Base-by-base conservation (phyloP, 768 basidiomycete genomes). In the Galerina marginata region DNA sequence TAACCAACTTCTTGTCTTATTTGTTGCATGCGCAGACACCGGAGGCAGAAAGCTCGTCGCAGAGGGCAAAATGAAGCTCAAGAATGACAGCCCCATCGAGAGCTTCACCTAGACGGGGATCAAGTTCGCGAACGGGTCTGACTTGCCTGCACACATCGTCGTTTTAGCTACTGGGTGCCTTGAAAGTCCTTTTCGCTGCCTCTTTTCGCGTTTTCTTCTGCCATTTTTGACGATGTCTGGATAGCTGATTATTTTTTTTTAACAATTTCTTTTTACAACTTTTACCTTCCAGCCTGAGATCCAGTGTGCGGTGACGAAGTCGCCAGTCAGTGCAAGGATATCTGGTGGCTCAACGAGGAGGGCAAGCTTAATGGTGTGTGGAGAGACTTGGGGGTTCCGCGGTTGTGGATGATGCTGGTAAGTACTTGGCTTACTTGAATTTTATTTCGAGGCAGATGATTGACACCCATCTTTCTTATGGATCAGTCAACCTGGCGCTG, bases 1-100 rank as follows among this genome's bases (percentile, higher is more conserved):
- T n/a, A n/a, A n/a, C n/a, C n/a, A n/a, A n/a, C n/a, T n/a, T n/a
- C n/a, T n/a, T n/a, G 6, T 23, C 44, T 38, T 4, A 20, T 33
- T 14, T 45, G 4, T 4, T 9, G 20, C 1, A n/a, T n/a, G 26
- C 20, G 20, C 25, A 86, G 86, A 87, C 64, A 82, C 82, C 50
- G 88, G 88, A 59, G 85, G 81, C 4, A 82, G 82, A 58, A 81
- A 86, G 68, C 75, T 85, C 60, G 84, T 90, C 62, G 79, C 83
- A 33, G 85, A 88, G 61, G 85, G 87, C 20, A 86, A 88, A 69
- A 88, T 91, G 75, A 89, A 89, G 69, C 74, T 91, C 64, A 90
- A 91, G 75, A 86, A 81, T 70, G 86, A 86, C 59, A 75, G 77
- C 54, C 72, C 71, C 36, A 81, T 89, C 52, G 68, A 77, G 26